phyloP scores from a whole-genome alignment of 2,329 filamentous ascomycete species.

The Colletotrichum simmondsii region DNA sequence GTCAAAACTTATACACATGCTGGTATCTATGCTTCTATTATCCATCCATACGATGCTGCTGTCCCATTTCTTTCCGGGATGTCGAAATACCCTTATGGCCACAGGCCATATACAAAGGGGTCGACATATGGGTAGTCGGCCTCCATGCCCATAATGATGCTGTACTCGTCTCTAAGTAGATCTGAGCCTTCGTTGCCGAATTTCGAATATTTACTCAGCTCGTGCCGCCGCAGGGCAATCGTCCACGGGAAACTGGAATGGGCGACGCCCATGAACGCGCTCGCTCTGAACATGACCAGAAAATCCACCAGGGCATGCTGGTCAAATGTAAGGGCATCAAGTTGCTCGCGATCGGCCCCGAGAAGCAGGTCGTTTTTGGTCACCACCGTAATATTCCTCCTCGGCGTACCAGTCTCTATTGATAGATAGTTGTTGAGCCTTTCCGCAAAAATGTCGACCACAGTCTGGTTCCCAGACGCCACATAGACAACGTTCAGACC shows the following conservation, averaged over 20 bases:
- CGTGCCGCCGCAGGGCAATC: slow-evolving; percentile 45
- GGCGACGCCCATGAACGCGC: slow-evolving; percentile 46
- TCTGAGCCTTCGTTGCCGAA: slow-evolving; percentile 44
- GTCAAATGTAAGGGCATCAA: slow-evolving; percentile 43
- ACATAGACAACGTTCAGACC: slow-evolving; percentile 43
- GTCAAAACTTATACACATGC: background rate
- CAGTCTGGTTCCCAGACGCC: slow-evolving; percentile 42
- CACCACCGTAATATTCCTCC: slow-evolving; percentile 40
- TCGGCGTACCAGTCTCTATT: background rate
- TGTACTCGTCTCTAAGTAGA: slow-evolving; percentile 44
- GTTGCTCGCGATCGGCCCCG: slow-evolving; percentile 32
- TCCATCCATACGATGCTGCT: background rate
- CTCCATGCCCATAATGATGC: slow-evolving; percentile 44
- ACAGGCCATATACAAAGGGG: slow-evolving; percentile 42
- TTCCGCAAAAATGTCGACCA: slow-evolving; percentile 41
- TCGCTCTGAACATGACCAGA: slow-evolving; percentile 45
- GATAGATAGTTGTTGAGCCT: slow-evolving; percentile 21
- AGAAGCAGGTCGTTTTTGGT: slow-evolving; percentile 44
- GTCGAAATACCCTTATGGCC: slow-evolving; percentile 37
- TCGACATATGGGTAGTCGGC: slow-evolving; percentile 44
- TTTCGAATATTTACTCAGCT: slow-evolving; percentile 41
- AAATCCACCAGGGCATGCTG: slow-evolving; percentile 48
- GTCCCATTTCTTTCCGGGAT: too few species aligned
- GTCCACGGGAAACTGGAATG: slow-evolving; percentile 47
- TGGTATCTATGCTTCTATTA: background rate